Base-by-base conservation (phyloP, 495 filamentous ascomycete genomes). In the Hypoxylon fragiforme region DNA sequence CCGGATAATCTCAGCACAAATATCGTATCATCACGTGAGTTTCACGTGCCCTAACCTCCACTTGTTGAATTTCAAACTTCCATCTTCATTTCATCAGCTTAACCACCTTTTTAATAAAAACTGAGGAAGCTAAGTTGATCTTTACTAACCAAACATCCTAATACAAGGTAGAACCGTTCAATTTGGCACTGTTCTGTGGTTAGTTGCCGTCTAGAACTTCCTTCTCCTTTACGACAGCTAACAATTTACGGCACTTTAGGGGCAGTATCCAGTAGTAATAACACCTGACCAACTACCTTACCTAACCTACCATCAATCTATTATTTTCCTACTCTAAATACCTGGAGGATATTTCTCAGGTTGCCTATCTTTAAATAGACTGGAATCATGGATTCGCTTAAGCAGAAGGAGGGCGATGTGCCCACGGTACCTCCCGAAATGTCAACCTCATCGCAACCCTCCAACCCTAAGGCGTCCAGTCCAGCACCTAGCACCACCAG, bases 11-110 rank as follows among this genome's bases (percentile, higher is more conserved):
- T 45, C 19, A 42, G 24, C n/a, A 38, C 20, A 24, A 20, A 49
- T 43, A 53, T 50, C 48, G 40, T 31, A 53, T 42, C 47, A 62
- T 64, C 61, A 64, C 61, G 61, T 64, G 61, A 48, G 38, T 34
- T 19, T 60, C 61, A 64, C 55, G 61, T 64, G 61, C 26, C 20
- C 0, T n/a, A 15, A 15, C 61, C 56, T 64, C 61, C 56, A 63
- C 61, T 44, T 44, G 30, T 19, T 48, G 50, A 50, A 55, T 60
- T 64, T 9, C 52, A 44, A 50, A 22, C 22, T 65, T 48, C 38
- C 40, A 34, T 39, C 11, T 9, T 60, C 37, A 42, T 28, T 44
- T 54, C 34, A 22, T 21, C 26, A 54, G 12, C 41, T 57, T 39
- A 16, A 32, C 48, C 15, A 42, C 30, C 28, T 50, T 50, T 31